Percentiles rank a stretch among this genome's conserved stretches.
Conservation (phyloP, 805 yeast species). For the Teunomyces lycoperdinae region DNA sequence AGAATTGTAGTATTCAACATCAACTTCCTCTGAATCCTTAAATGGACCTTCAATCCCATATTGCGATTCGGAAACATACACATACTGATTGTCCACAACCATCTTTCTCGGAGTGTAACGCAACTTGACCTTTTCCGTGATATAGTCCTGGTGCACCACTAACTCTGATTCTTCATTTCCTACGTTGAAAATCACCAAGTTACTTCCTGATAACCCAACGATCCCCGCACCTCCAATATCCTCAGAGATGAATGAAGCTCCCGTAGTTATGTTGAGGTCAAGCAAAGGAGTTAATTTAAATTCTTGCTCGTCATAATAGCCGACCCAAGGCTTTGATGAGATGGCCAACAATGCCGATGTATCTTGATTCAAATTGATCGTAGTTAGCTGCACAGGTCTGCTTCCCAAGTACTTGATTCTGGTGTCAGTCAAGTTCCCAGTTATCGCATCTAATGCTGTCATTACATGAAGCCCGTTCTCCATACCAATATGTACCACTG, state of each 20-base stretch:
- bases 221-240: conserved; percentile 61
- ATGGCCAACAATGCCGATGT: conserved; percentile 32
- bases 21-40: conserved; percentile 15
- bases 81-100: conserved; percentile 11
- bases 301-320: conserved; percentile 34
- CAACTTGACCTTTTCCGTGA: conserved; percentile 36
- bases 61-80: conserved; percentile 49
- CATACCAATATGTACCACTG: conserved; percentile 71
- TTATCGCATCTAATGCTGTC: conserved; percentile 50
- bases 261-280: conserved; percentile 41
- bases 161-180: conserved; percentile 39
- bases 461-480: conserved; percentile 78
- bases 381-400: conserved; percentile 52
- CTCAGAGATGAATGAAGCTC: conserved; percentile 57
- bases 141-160: conserved; percentile 25
- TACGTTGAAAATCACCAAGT: conserved; percentile 53
- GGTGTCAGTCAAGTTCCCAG: conserved; percentile 62
- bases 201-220: conserved; percentile 56
- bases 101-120: conserved; percentile 52
- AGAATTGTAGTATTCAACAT: conserved; percentile 40
- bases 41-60: conserved; percentile 32
- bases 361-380: conserved; percentile 16
- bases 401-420: conserved; percentile 74
- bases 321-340: conserved; percentile 57
- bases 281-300: conserved; percentile 49